Evolutionary conservation across 257 asterid species (phyloP), one percentile per base, ranked within the genome.

Genomic region (Primulina eburnea): DNA sequence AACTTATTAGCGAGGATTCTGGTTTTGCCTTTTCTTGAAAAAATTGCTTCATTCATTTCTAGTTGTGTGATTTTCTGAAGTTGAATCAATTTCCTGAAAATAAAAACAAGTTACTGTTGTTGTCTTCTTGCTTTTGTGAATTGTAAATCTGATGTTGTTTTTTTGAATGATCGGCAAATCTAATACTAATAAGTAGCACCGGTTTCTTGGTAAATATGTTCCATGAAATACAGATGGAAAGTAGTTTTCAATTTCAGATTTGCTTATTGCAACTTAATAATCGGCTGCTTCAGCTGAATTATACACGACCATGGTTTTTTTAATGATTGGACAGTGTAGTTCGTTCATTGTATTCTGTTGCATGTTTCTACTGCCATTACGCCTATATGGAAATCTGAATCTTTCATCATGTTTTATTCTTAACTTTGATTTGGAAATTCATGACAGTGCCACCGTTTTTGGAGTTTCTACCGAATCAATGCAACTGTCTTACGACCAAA

Each of bases 391-490:
- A 9, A 40, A 40, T 40, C 14, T 10, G 16, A 40, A 3, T 40
- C 50, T 40, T 40, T 40, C 16, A 40, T 8, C n/a, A 68, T 53
- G 52, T 35, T 53, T 33, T 80, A 60, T 10, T 16, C 53, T 60
- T 60, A 26, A 21, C 17, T 52, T 28, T 76, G 80, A 71, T 73
- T 71, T 75, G 74, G 69, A 38, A 75, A 71, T 79, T 69, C 35
- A 69, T 75, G 60, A 55, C 83, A 94, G 99, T 80, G 83, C 99
- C 77, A 94, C 98, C 47, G 97, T 94, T 52, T 94, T 94, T 67
- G 99, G 99, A 82, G 98, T 94, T 71, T 94, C 99, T 16, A 88
- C 99, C 5, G 98, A 91, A 65, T 94, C 99, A 35, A 94, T 94
- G 99, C 99, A 94, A 84, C 83, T 94, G 67, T 88, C 98, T 32